phyloP scores from a whole-genome alignment of 1,139 yeast genomes.

The Geotrichum carabidarum region DNA sequence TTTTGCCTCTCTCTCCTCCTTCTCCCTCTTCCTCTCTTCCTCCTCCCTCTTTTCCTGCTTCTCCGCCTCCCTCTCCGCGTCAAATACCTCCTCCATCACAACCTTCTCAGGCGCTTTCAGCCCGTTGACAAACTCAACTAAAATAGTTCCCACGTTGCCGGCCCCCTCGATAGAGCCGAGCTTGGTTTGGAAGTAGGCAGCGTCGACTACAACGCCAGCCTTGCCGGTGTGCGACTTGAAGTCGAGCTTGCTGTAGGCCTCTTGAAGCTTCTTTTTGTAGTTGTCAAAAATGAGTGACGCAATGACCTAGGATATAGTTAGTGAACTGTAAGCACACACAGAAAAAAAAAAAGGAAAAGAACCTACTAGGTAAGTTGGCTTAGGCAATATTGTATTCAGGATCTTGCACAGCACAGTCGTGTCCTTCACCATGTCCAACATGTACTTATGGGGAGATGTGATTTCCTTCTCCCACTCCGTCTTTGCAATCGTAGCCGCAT shows the following conservation, averaged over 20 bases:
- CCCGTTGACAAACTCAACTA: conserved; percentile 60
- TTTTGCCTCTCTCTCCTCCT: conserved; percentile 2
- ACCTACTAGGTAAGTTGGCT: conserved; percentile 41
- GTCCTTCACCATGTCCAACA: conserved; percentile 64
- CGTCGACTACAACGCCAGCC: conserved; percentile 49
- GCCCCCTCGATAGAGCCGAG: conserved; percentile 57
- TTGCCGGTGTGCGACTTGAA: conserved; percentile 39
- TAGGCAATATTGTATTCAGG: conserved; percentile 54
- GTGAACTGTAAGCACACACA: conserved; percentile 8
- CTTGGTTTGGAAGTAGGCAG: conserved; percentile 61
- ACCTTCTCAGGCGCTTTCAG: conserved; percentile 16
- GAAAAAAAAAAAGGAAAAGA: background rate
- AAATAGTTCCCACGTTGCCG: conserved; percentile 59
- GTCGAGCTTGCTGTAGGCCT: conserved; percentile 44
- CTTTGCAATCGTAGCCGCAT: conserved; percentile 39
- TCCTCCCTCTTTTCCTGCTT: conserved; percentile 11
- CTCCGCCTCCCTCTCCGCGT: conserved; percentile 9
- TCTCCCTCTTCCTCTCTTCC: conserved; percentile 16
- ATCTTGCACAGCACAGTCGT: conserved; percentile 60
- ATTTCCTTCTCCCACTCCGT: conserved; percentile 43
- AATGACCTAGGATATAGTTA: conserved; percentile 23
- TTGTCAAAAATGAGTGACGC: conserved; percentile 46
- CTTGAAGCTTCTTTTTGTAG: conserved; percentile 53
- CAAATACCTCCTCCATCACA: conserved; percentile 18
- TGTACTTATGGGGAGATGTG: conserved; percentile 50